phyloP scores from a whole-genome alignment of 1,284 basidiomycete species.

The Boletus austroedulis region DNA sequence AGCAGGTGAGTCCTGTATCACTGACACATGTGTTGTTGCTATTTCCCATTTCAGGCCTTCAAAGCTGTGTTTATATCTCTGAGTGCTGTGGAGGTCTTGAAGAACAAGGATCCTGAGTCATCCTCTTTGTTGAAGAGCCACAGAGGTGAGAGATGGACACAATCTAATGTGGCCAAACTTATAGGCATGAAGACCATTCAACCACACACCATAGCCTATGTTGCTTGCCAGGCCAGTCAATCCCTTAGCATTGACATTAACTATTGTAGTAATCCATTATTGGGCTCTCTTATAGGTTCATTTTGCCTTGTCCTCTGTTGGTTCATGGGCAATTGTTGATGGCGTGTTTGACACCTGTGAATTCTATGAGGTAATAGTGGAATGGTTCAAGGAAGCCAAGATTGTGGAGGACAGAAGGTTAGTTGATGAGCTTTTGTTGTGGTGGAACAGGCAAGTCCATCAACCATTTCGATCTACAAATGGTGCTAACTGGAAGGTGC shows the following conservation, averaged over 20 bases:
- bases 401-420: neutral
- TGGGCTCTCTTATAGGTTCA: neutral
- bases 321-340: constrained; percentile 1
- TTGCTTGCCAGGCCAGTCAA: neutral
- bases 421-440: neutral
- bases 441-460: neutral
- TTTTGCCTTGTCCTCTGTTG: constrained; percentile 1
- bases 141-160: neutral
- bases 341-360: neutral
- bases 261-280: neutral
- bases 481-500: neutral
- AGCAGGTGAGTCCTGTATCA: no score
- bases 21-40: neutral
- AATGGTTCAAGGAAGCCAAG: neutral
- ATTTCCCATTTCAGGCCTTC: neutral
- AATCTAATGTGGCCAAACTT: neutral
- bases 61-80: neutral
- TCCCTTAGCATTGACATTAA: neutral
- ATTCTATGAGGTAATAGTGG: constrained; percentile 2
- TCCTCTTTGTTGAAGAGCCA: neutral
- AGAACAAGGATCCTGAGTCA: neutral
- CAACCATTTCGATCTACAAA: neutral
- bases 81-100: neutral
- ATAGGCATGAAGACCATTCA: neutral
- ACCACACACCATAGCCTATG: neutral